Conservation (phyloP, 768 basidiomycete species). For the Leccinum pellstonianum region DNA sequence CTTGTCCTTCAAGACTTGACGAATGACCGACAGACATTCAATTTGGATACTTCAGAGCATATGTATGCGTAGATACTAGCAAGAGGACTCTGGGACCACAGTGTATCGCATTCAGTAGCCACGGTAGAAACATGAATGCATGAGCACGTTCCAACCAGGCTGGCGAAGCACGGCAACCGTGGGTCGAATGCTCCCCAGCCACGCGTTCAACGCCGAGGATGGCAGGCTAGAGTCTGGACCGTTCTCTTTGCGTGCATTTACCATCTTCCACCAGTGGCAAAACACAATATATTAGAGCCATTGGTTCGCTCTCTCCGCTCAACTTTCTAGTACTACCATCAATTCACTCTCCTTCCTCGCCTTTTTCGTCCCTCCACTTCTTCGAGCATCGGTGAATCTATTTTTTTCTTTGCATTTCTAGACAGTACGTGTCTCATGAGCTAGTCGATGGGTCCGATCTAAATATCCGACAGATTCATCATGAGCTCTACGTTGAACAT, state of each 20-base stretch:
- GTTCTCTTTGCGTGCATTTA: not conserved
- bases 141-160: constrained; percentile 16
- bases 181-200: constrained; percentile 13
- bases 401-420: not conserved
- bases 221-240: constrained; percentile 5
- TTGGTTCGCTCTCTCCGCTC: not conserved
- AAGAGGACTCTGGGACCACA: not conserved
- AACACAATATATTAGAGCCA: constrained; percentile 17
- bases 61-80: not conserved
- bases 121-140: constrained; percentile 6
- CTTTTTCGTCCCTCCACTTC: not conserved
- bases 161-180: constrained; percentile 10
- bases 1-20: not conserved
- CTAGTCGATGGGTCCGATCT: constrained; percentile 18
- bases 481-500: constrained; percentile 34
- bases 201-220: constrained; percentile 24
- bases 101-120: not conserved
- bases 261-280: not conserved
- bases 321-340: constrained; percentile 1
- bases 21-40: not conserved
- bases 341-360: not conserved
- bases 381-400: not conserved
- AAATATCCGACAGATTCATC: constrained; percentile 12
- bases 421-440: constrained; percentile 12
- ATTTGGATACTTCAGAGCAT: too few species aligned